phyloP scores from a whole-genome alignment of 75 land plant genomes.

The Cunninghamia lanceolata region DNA sequence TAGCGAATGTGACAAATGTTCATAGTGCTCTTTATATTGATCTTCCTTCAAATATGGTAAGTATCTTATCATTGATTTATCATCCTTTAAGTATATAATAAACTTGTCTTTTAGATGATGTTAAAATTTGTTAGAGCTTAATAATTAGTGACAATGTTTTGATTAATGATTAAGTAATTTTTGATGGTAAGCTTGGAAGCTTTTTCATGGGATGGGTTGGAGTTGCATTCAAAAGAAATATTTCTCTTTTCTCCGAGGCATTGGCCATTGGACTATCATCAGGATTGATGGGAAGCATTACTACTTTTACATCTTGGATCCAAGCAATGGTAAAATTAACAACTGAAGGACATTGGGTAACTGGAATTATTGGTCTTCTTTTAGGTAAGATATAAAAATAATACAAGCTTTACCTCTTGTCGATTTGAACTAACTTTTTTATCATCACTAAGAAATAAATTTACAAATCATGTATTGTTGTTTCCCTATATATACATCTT shows the following conservation, averaged over 20 bases:
- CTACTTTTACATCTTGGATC: no score
- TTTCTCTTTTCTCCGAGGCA: slow-evolving; percentile 44
- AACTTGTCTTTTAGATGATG: slow-evolving; percentile 43
- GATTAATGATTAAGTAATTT: slow-evolving; percentile 52
- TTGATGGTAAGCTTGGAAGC: slow-evolving; percentile 45
- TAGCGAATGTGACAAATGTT: slow-evolving; percentile 46
- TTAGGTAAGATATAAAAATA: slow-evolving; percentile 48
- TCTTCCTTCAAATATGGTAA: no score
- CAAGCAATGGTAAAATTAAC: no score
- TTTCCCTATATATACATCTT: no score
- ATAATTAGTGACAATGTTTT: slow-evolving; percentile 4
- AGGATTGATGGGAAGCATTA: slow-evolving; percentile 46
- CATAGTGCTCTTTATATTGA: slow-evolving; percentile 56
- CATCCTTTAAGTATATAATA: no score
- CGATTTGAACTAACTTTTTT: slow-evolving; percentile 32
- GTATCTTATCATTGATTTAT: no score
- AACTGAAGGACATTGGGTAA: no score
- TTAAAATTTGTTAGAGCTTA: slow-evolving; percentile 92
- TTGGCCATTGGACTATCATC: slow-evolving; percentile 81
- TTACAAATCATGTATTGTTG: no score
- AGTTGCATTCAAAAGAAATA: no score
- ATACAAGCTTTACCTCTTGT: slow-evolving; percentile 82
- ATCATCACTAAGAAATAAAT: neutral
- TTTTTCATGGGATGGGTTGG: no score
- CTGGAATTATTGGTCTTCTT: no score